phyloP scores from a whole-genome alignment of 106 monocot genomes.

The Narthecium ossifragum region DNA sequence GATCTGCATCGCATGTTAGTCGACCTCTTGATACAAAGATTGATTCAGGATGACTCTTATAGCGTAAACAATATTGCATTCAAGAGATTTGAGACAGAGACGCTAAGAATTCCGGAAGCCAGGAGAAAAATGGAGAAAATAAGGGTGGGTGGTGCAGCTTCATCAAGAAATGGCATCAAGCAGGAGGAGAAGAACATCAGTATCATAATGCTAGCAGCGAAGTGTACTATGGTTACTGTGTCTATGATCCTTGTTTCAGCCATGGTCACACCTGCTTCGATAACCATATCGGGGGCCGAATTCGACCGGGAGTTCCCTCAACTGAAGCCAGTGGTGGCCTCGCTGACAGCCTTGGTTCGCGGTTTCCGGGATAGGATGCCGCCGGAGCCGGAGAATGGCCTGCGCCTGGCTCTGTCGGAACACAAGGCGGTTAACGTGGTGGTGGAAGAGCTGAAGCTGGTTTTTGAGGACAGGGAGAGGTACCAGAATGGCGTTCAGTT shows the following conservation, averaged over 20 bases:
- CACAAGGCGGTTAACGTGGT: constrained; percentile 26
- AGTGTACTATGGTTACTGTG: constrained; percentile 24
- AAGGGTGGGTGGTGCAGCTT: not conserved
- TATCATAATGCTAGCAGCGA: constrained; percentile 34
- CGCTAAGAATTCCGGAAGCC: too few relatives aligned
- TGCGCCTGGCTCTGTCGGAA: constrained; percentile 17
- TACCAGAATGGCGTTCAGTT: constrained; percentile 20
- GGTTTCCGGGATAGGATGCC: constrained; percentile 12
- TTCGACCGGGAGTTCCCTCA: constrained; percentile 7
- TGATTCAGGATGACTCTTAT: not conserved
- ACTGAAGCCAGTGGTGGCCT: constrained; percentile 17
- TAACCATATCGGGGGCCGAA: constrained; percentile 1
- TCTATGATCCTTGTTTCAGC: constrained; percentile 30
- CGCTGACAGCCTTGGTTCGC: constrained; percentile 16
- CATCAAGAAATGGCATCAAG: not conserved
- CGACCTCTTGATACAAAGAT: constrained; percentile 20
- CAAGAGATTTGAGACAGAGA: constrained; percentile 2
- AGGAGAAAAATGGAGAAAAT: constrained; percentile 2
- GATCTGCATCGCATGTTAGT: constrained; percentile 40
- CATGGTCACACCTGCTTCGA: constrained; percentile 24
- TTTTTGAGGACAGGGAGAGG: constrained; percentile 8
- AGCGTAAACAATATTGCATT: constrained; percentile 1
- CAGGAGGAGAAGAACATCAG: constrained; percentile 16
- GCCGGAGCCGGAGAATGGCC: not conserved
- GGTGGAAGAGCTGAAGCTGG: constrained; percentile 25